Conservation (phyloP, 805 yeast species). For the Ogataea angusta region DNA sequence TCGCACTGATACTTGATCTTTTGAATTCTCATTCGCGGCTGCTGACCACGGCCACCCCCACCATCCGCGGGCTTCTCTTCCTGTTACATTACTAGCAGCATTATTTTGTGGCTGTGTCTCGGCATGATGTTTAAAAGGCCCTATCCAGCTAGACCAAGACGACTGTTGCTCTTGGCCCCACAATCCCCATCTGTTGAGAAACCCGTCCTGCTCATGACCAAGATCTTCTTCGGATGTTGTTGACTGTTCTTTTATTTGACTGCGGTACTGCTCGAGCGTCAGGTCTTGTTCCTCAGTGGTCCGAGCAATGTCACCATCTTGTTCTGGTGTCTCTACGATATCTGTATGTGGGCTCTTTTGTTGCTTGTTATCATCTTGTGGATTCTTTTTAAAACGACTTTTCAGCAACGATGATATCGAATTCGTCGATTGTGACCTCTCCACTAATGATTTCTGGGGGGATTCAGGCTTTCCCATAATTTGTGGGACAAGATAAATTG, state of each 20-base stretch:
- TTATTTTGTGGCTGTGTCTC: neutral
- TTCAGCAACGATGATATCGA: conserved; percentile 22
- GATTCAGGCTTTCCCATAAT: conserved; percentile 7
- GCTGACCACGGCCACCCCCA: conserved; percentile 12
- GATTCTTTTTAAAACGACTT: conserved; percentile 18
- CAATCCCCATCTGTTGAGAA: conserved; percentile 4
- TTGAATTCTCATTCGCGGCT: neutral
- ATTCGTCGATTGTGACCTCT: conserved; percentile 20
- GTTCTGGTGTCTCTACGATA: conserved; percentile 2
- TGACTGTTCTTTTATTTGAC: conserved; percentile 19
- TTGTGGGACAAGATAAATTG: neutral
- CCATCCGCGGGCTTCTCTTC: neutral
- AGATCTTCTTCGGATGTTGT: neutral
- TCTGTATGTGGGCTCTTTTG: neutral
- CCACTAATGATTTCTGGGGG: conserved; percentile 5
- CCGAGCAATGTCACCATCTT: neutral
- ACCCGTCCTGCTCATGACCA: neutral
- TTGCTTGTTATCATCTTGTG: conserved; percentile 5
- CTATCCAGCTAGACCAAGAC: conserved; percentile 15
- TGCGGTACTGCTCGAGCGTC: conserved; percentile 27
- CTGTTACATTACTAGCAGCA: neutral
- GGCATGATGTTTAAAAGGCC: conserved; percentile 1
- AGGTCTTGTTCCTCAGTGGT: conserved; percentile 12
- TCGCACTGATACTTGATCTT: conserved; percentile 1
- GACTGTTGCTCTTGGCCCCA: conserved; percentile 1